Evolutionary conservation across 2,329 filamentous ascomycete genomes (phyloP), one percentile per base, ranked within the genome.

Genomic region (Neonectria punicea): DNA sequence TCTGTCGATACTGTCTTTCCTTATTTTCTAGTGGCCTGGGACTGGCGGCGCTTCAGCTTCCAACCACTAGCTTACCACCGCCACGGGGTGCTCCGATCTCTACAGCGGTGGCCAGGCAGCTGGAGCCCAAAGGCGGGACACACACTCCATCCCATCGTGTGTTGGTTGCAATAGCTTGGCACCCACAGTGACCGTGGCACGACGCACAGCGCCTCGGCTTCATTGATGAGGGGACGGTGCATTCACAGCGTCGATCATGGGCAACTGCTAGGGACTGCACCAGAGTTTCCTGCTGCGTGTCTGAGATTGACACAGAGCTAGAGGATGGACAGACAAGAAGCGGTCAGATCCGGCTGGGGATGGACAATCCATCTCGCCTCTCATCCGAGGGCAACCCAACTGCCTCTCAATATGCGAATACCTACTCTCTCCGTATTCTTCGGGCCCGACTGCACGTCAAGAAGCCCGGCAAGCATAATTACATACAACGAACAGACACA

Each of bases 31-130:
- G 22, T 53, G 57, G 18, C 62, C 67, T 62, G 41, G 30, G 49
- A 63, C 46, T 53, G 66, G 67, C 55, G 65, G 70, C 67, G 70
- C 67, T 69, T 73, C 67, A 66, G 61, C 64, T 51, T 68, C 64
- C 54, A 70, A 70, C 68, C 59, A 47, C 67, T 70, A 71, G 66
- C 67, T 69, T 73, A 63, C 67, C 70, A 70, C 61, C 67, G 67
- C 70, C 70, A 71, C 60, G 70, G 68, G 60, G 70, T 70, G 58
- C 65, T 69, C 63, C 39, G n/a, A 43, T 43, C 16, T 43, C n/a
- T 43, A n/a, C 66, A 70, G 34, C 18, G 44, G 39, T 4, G 39
- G 39, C 39, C 39, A 20, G 9, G n/a, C 16, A 43, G 39, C 39
- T 43, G 39, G 39, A 18, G 39, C 39, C 39, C 39, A 43, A 43